Percentiles rank a stretch among this genome's conserved stretches.
Conservation (phyloP, 768 basidiomycete genomes). For the Candolleomyces aberdarensis region DNA sequence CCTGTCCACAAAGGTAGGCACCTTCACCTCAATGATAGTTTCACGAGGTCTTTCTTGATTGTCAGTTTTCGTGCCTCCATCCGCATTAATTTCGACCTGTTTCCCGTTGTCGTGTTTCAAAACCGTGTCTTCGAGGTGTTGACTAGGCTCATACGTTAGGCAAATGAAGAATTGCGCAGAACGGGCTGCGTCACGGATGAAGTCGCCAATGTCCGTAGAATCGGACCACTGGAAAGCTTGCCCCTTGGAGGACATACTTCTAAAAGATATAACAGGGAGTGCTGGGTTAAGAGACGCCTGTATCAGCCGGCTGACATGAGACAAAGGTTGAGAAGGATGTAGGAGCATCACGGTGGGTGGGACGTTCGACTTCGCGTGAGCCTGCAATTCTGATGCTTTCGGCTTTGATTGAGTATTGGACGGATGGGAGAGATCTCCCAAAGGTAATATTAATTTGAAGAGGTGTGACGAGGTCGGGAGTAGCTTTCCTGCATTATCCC, state of each 20-base stretch:
- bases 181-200: conserved; percentile 59
- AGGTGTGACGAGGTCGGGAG: conserved; percentile 61
- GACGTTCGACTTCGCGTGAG: conserved; percentile 4
- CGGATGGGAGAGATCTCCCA: conserved; percentile 25
- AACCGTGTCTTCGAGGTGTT: conserved; percentile 4
- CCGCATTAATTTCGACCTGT: conserved; percentile 2
- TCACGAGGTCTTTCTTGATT: conserved; percentile 10
- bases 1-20: conserved; percentile 61
- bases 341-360: conserved; percentile 57
- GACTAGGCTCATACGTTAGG: conserved; percentile 25
- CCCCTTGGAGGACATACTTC: conserved; percentile 29
- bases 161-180: conserved; percentile 51
- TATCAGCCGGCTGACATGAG: conserved; percentile 59
- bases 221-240: conserved; percentile 56
- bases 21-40: conserved; percentile 44
- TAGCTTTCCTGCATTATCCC: conserved; percentile 45
- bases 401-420: conserved; percentile 9
- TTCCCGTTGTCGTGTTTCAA: conserved; percentile 7
- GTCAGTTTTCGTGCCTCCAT: conserved; percentile 2
- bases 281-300: conserved; percentile 37
- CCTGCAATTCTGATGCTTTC: conserved; percentile 4
- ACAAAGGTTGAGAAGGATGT: conserved; percentile 67
- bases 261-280: conserved; percentile 41
- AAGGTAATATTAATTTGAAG: conserved; percentile 62
- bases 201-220: conserved; percentile 63